These are phyloP conservation scores for Taiwanofungus camphoratus DNA, from an alignment of 1,284 basidiomycete genomes.

Conservation along the genomic window DNA sequence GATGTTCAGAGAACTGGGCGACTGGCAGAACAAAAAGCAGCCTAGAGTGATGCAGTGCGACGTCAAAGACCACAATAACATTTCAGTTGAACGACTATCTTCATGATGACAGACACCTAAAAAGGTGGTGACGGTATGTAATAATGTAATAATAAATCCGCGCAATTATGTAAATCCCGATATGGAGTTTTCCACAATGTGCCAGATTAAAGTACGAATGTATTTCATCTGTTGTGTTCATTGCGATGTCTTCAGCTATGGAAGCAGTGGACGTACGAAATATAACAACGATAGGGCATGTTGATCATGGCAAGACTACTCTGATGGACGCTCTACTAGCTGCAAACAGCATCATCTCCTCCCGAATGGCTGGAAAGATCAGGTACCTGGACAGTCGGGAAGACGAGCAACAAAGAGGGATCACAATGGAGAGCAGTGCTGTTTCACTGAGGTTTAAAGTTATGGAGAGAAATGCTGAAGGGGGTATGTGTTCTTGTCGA, in stretches of 20 bases:
- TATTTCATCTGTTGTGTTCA: neutral
- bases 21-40: no score
- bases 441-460: constrained; percentile 84
- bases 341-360: constrained; percentile 96
- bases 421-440: constrained; percentile 98
- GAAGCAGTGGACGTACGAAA: constrained; percentile 62
- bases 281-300: constrained; percentile 79
- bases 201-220: neutral
- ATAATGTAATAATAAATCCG: no score
- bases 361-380: constrained; percentile 93
- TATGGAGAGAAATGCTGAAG: constrained; percentile 44
- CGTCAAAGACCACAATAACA: no score
- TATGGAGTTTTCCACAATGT: neutral
- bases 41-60: no score
- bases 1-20: no score
- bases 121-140: no score
- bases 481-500: constrained; percentile 30
- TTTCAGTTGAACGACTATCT: no score
- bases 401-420: constrained; percentile 96
- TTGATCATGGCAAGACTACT: constrained; percentile 92
- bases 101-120: no score
- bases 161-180: no score
- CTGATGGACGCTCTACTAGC: constrained; percentile 95
- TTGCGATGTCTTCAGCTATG: constrained; percentile 24
- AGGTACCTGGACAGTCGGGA: constrained; percentile 94